Conservation (phyloP, 108 stramenopile genomes). For the Epithemia pelagica region DNA sequence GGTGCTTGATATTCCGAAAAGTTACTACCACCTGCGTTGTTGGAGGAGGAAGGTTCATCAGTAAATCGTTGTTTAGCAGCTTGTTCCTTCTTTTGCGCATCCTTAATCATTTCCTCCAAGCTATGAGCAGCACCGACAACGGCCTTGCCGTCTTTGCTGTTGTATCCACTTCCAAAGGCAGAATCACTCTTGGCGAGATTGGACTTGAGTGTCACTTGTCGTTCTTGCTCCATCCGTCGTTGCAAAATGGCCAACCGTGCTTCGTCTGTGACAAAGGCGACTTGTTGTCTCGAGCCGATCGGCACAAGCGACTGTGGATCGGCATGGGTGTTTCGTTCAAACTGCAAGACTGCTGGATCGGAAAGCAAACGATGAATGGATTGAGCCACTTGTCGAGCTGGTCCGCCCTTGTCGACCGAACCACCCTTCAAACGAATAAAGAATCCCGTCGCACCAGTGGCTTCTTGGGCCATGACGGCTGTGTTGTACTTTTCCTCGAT, state of each 20-base stretch:
- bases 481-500: slow-evolving; percentile 44
- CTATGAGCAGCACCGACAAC: slow-evolving; percentile 64
- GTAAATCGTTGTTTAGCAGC: background rate
- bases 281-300: slow-evolving; percentile 30
- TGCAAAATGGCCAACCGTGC: slow-evolving; percentile 31
- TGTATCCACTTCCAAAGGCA: slow-evolving; percentile 56
- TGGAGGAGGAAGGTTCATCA: background rate
- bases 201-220: slow-evolving; percentile 24
- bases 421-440: slow-evolving; percentile 47
- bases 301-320: slow-evolving; percentile 55
- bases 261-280: slow-evolving; percentile 51
- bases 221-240: slow-evolving; percentile 28
- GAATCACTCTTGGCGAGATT: slow-evolving; percentile 47
- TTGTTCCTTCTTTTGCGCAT: slow-evolving; percentile 4
- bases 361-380: slow-evolving; percentile 21
- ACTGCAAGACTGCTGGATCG: slow-evolving; percentile 26
- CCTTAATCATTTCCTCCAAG: slow-evolving; percentile 60
- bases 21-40: background rate
- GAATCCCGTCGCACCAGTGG: slow-evolving; percentile 20
- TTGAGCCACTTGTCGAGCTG: slow-evolving; percentile 44
- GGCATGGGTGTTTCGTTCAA: slow-evolving; percentile 33
- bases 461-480: slow-evolving; percentile 36
- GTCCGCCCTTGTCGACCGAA: slow-evolving; percentile 50
- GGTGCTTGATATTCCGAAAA: background rate
- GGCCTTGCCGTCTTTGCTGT: slow-evolving; percentile 28